Evolutionary conservation across 352 stramenopile genomes (phyloP).

Genomic region (Globisporangium yorkense): DNA sequence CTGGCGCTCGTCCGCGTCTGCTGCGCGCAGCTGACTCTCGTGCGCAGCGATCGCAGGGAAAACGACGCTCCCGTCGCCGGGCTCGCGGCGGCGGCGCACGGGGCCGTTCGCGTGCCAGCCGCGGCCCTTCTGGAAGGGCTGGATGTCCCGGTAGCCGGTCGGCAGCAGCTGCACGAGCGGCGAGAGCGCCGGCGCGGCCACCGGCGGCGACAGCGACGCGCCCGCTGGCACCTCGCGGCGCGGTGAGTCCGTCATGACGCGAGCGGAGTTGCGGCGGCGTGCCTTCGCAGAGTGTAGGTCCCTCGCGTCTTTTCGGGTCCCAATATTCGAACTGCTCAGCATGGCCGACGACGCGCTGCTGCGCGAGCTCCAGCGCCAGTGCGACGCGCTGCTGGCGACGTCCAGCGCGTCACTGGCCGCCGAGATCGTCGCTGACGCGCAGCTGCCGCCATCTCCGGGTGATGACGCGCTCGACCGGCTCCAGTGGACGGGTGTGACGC

Average conservation of each 20-base stretch:
- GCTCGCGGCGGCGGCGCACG: constrained; percentile 15
- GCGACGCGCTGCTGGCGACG: not conserved
- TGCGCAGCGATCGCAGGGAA: constrained; percentile 31
- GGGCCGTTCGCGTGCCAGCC: constrained; percentile 60
- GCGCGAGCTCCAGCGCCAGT: constrained; percentile 1
- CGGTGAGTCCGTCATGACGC: constrained; percentile 11
- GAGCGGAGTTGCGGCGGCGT: not conserved
- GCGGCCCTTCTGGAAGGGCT: constrained; percentile 58
- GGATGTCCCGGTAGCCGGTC: constrained; percentile 62
- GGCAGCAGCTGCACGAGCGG: constrained; percentile 55
- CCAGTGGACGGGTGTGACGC: not conserved
- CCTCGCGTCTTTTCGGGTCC: not conserved
- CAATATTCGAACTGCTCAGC: not conserved
- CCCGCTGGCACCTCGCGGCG: constrained; percentile 1
- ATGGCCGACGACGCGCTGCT: not conserved
- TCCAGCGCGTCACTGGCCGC: not conserved
- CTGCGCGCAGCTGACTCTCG: not conserved
- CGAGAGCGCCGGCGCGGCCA: constrained; percentile 22
- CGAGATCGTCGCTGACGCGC: not conserved
- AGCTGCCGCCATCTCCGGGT: not conserved
- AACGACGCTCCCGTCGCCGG: constrained; percentile 26
- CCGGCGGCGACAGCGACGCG: not conserved
- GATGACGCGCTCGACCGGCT: not conserved
- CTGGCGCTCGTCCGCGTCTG: constrained; percentile 10
- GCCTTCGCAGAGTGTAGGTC: not conserved